A percentile compares a stretch with the other conserved stretches of the same genome.
Evolutionary conservation across 2,329 filamentous ascomycete species (phyloP).

Genomic region (Clonostachys sp.): DNA sequence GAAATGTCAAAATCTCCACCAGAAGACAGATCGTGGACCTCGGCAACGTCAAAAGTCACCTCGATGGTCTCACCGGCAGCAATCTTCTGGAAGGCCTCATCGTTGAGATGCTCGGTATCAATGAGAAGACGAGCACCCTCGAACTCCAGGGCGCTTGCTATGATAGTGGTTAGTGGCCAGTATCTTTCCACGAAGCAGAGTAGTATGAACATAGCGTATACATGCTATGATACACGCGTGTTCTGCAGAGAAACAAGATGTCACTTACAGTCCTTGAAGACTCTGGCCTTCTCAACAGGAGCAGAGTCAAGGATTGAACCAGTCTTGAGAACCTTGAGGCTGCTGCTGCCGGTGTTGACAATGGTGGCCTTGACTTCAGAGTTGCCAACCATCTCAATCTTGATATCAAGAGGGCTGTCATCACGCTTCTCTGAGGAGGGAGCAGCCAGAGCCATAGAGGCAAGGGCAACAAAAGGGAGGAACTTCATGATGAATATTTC

Average conservation of each 20-base stretch:
- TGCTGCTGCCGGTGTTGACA: conserved; percentile 39
- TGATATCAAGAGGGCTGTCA: conserved; percentile 23
- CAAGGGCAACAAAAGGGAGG: conserved; percentile 4
- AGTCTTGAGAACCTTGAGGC: conserved; percentile 41
- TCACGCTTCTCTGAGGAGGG: conserved; percentile 1
- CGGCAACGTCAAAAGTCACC: conserved; percentile 42
- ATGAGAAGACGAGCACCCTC: conserved; percentile 45
- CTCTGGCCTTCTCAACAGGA: conserved; percentile 41
- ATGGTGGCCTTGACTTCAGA: conserved; percentile 39
- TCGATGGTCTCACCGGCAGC: conserved; percentile 37
- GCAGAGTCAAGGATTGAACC: conserved; percentile 41
- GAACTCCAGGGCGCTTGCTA: conserved; percentile 30
- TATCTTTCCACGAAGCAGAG: too few species aligned
- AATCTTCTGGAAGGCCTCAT: conserved; percentile 40
- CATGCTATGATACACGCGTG: too few species aligned
- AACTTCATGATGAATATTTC: conserved; percentile 4
- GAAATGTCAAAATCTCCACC: conserved; percentile 48
- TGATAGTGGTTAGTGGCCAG: background rate
- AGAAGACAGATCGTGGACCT: conserved; percentile 39
- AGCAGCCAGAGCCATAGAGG: conserved; percentile 21
- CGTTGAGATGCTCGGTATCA: conserved; percentile 28
- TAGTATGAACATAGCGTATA: too few species aligned
- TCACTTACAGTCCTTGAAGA: conserved; percentile 36
- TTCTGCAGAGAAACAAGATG: too few species aligned
- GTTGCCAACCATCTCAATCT: conserved; percentile 37